These are phyloP conservation scores for Spathaspora passalidarum DNA, from an alignment of 805 yeast species.

Conservation along the genomic window DNA sequence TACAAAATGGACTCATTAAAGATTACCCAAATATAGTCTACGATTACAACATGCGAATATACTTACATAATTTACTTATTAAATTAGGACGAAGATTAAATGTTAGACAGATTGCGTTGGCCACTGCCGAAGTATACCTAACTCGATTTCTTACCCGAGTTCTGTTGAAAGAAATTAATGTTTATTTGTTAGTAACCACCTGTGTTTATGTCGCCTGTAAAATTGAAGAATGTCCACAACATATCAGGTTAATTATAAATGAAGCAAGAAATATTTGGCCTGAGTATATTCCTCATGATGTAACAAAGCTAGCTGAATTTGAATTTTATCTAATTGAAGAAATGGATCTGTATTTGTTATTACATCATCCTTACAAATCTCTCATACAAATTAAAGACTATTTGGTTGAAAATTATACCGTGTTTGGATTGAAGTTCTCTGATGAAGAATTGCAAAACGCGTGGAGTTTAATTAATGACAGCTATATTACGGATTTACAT, in stretches of 20 bases:
- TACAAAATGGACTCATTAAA: constrained; percentile 40
- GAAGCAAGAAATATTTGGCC: constrained; percentile 95
- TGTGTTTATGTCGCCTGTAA: constrained; percentile 88
- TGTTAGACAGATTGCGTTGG: constrained; percentile 77
- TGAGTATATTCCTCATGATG: constrained; percentile 86
- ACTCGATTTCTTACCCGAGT: constrained; percentile 74
- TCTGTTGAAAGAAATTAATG: constrained; percentile 75
- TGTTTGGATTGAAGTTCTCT: constrained; percentile 36
- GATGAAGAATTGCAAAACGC: constrained; percentile 76
- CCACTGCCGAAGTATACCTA: constrained; percentile 85
- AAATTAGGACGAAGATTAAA: constrained; percentile 76
- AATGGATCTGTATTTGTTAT: constrained; percentile 64
- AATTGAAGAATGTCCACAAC: constrained; percentile 94
- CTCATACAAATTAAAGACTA: constrained; percentile 50
- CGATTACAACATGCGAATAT: constrained; percentile 69
- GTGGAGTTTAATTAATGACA: constrained; percentile 89
- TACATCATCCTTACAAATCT: constrained; percentile 74
- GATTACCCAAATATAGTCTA: constrained; percentile 45
- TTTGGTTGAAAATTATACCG: constrained; percentile 29
- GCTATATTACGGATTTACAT: constrained; percentile 84
- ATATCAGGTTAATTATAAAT: constrained; percentile 73
- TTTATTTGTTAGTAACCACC: constrained; percentile 78
- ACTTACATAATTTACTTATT: constrained; percentile 69
- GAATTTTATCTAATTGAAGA: constrained; percentile 93
- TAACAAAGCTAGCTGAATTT: constrained; percentile 89